Evolutionary conservation across 352 stramenopile genomes (phyloP), one percentile per base, ranked within the genome.

Genomic region (Phytophthora capsici): DNA sequence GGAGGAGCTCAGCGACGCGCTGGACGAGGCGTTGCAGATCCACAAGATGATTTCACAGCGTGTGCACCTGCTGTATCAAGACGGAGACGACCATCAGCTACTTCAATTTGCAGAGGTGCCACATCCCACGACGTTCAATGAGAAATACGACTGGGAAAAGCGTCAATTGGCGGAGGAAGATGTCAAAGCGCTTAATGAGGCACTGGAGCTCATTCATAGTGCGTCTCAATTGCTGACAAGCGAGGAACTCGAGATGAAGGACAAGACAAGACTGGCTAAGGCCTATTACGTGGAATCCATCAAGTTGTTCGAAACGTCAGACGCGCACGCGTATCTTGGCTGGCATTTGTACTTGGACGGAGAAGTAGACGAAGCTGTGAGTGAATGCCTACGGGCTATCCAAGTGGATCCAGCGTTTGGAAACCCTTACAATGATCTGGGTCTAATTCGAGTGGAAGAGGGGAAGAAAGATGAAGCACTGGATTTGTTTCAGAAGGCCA

Each of bases 351-450:
- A 89, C 36, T 45, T 90, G 45, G 78, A 91, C 23, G 79, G 78
- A 1, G 74, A 90, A 7, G 66, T 90, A 0, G 77, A 89, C 0
- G 55, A 67, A 19, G 84, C 82, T 0, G 69, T 86, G 5, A 57
- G 36, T n/a, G 73, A 93, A 53, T 90, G 81, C 41, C 63, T 85
- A 40, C 69, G 72, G 10, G 82, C 84, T 25, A 90, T 91, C 28
- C 69, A 81, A 52, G 49, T 93, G n/a, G 84, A 93, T 30, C 81
- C 82, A 22, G 45, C 63, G 30, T 87, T 91, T 47, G 84, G 84
- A 4, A 91, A 90, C 23, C 49, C 84, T 20, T 93, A 91, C 65
- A 91, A 91, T 49, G 79, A 90, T 38, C 76, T 93, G 22, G 84
- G 77, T 3, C 63, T 90, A 6, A 86, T 93, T 23, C 80, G 79